A percentile compares a stretch with the other conserved stretches of the same genome.
phyloP scores from a whole-genome alignment of 1,284 basidiomycete genomes.

The Malassezia obtusa region DNA sequence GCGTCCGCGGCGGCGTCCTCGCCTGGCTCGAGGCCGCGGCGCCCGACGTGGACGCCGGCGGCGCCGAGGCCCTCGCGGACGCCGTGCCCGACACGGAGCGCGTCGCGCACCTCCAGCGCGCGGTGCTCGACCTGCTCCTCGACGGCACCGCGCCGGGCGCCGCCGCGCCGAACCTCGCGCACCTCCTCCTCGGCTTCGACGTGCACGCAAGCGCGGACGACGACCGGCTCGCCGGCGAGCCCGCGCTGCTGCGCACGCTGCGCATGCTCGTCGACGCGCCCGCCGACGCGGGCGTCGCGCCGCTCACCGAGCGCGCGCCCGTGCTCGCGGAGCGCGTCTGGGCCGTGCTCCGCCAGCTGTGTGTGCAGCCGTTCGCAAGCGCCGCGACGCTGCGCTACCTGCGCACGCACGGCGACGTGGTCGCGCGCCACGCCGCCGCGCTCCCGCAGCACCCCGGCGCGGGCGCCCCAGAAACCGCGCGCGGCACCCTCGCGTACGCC shows the following conservation, averaged over 20 bases:
- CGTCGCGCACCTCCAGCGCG: slow-evolving; percentile 62
- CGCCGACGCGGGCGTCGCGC: slow-evolving; percentile 46
- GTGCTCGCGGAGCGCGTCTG: slow-evolving; percentile 77
- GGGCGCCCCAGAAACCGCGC: slow-evolving; percentile 15
- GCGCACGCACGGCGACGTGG: slow-evolving; percentile 78
- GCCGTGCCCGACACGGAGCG: slow-evolving; percentile 59
- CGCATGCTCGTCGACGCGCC: slow-evolving; percentile 50
- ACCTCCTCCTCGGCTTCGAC: slow-evolving; percentile 69
- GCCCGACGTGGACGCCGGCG: slow-evolving; percentile 36
- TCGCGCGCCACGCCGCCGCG: slow-evolving; percentile 67
- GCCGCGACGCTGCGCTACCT: slow-evolving; percentile 76
- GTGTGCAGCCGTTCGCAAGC: slow-evolving; percentile 72
- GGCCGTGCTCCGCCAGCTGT: slow-evolving; percentile 72
- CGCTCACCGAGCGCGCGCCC: slow-evolving; percentile 51
- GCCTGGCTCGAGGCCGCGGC: slow-evolving; percentile 55
- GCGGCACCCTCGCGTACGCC: slow-evolving; percentile 61
- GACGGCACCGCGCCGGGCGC: slow-evolving; percentile 61
- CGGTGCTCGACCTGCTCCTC: slow-evolving; percentile 76
- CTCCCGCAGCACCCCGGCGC: slow-evolving; percentile 53
- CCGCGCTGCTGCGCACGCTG: slow-evolving; percentile 2
- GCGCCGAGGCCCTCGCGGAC: slow-evolving; percentile 53
- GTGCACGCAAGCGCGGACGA: slow-evolving; percentile 48
- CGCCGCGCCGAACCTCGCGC: slow-evolving; percentile 73
- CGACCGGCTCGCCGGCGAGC: slow-evolving; percentile 42
- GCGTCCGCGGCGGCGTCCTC: slow-evolving; percentile 73